Evolutionary conservation across 1,284 basidiomycete species (phyloP), one percentile per base, ranked within the genome.

Genomic region (Ceratobasidium sp.): DNA sequence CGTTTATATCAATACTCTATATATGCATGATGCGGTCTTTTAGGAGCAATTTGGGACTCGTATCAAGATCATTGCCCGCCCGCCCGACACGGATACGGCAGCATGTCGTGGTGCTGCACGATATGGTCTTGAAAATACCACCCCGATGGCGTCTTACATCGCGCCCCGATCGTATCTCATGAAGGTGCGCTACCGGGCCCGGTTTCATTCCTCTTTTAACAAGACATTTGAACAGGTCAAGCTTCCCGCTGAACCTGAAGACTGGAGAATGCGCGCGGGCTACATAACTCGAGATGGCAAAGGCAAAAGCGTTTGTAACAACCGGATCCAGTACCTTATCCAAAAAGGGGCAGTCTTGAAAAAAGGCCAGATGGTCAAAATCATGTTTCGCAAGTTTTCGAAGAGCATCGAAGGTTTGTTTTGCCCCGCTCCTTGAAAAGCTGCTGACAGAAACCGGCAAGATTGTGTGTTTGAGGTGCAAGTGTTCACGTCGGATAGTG

Each of bases 281-380:
- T 94, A 92, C 78, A 90, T 94, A 76, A 86, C 80, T 64, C 84
- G 84, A 64, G 93, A 93, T 81, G 87, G 87, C 76, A 89, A 89
- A 11, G 90, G 87, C 5, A 84, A 89, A 72, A 77, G 87, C 16
- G 89, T 93, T 74, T 94, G 92, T 79, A 90, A 92, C 79, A 93
- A 93, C 79, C 84, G 92, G 76, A 80, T 93, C 74, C 91, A 92
- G 78, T 93, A 92, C 79, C 83, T 94, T 62, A 90, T 93, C 46
- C 76, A 77, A 74, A 92, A 92, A 81, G 91, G 92, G 72, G 91
- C 91, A 28, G 92, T 94, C 77, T 79, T 93, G 76, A 85, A 91
- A 71, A 93, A 92, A 81, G 92, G 92, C 86, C 90, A 93, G 83
- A 85, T 89, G 63, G 81, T 94, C 73, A 87, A 85, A 75, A 92